phyloP scores from a whole-genome alignment of 331 rosid genomes.

The Cydonia oblonga region DNA sequence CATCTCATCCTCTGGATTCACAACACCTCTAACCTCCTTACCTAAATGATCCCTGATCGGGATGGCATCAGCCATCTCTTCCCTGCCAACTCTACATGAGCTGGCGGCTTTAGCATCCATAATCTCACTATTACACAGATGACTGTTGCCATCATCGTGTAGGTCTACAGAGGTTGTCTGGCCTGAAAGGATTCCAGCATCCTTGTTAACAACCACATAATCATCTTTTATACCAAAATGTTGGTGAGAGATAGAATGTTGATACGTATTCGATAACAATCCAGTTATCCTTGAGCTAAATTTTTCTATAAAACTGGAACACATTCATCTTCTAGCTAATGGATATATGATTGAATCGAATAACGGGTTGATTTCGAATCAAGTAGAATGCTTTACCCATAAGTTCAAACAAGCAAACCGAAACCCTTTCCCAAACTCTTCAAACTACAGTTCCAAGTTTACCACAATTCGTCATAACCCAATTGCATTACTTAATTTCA shows the following conservation, averaged over 20 bases:
- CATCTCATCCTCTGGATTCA: conserved; percentile 16
- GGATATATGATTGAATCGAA: neutral
- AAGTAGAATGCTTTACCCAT: neutral
- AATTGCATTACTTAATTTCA: neutral
- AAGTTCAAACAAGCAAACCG: neutral
- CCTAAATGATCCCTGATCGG: neutral
- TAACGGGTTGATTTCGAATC: neutral
- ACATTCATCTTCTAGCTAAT: neutral
- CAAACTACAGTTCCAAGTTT: neutral
- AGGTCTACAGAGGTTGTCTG: neutral
- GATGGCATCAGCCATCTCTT: conserved; percentile 24
- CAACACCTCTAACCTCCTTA: conserved; percentile 18
- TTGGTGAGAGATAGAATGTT: neutral
- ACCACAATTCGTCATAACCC: neutral
- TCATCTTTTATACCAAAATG: conserved; percentile 14
- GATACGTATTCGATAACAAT: neutral
- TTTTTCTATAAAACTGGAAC: neutral
- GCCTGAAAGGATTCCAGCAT: conserved; percentile 1
- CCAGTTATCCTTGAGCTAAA: neutral
- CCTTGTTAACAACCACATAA: neutral
- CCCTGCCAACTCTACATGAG: conserved; percentile 12
- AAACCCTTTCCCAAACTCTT: neutral
- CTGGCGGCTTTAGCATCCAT: conserved; percentile 19
- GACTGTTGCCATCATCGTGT: conserved; percentile 17
- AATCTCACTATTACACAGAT: conserved; percentile 21